Percentiles rank a stretch among this genome's conserved stretches.
Evolutionary conservation across 2,329 filamentous ascomycete species (phyloP).

Genomic region (Colletotrichum filicis): DNA sequence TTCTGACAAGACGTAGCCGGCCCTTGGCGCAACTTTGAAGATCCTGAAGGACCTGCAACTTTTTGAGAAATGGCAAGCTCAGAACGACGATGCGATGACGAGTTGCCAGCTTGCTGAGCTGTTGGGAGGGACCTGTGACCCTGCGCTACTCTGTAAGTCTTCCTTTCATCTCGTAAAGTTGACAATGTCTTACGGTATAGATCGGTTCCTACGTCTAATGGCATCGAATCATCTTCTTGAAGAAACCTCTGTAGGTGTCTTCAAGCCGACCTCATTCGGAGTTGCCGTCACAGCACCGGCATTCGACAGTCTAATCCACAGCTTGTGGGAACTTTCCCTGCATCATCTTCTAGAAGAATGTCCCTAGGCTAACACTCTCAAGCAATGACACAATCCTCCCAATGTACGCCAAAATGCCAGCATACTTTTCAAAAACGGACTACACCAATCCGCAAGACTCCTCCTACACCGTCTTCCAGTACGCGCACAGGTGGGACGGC

Average conservation of each 20-base stretch:
- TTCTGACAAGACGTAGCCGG: not conserved
- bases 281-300: not conserved
- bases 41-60: not conserved
- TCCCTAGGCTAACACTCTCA: too few species aligned
- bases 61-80: slow-evolving; percentile 7
- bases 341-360: too few species aligned
- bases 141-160: not conserved
- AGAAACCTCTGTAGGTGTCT: not conserved
- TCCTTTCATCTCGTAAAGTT: too few species aligned
- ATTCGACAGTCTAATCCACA: not conserved
- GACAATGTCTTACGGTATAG: not conserved
- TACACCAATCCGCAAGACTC: slow-evolving; percentile 10
- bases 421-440: not conserved
- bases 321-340: not conserved
- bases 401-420: not conserved
- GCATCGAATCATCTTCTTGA: not conserved
- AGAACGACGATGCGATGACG: not conserved
- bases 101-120: not conserved
- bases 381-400: slow-evolving; percentile 10
- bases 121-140: not conserved
- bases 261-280: slow-evolving; percentile 3
- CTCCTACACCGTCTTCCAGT: not conserved
- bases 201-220: slow-evolving; percentile 8
- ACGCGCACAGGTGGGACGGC: slow-evolving; percentile 5
- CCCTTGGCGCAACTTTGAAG: slow-evolving; percentile 2